Percentiles rank a stretch among this genome's conserved stretches.
These are phyloP conservation scores for Dendrobium officinale DNA, from an alignment of 106 monocot genomes.

Conservation along the genomic window DNA sequence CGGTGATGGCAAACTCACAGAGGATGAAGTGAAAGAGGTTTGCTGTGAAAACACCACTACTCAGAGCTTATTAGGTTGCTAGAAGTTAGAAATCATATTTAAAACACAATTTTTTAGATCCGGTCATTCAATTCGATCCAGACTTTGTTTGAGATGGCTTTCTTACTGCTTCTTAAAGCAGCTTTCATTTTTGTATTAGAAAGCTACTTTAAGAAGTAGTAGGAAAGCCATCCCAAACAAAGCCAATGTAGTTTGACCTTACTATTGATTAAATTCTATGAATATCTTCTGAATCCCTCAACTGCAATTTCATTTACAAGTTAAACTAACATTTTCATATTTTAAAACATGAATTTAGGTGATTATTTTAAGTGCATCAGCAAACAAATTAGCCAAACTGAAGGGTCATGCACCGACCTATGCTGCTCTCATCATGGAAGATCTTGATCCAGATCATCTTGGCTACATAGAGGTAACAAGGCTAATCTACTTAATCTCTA, in stretches of 20 bases:
- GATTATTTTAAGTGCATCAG: slow-evolving; percentile 83
- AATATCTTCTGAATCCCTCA: too few species aligned
- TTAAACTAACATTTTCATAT: neutral
- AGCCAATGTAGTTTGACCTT: too few species aligned
- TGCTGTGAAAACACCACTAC: neutral
- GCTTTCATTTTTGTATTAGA: too few species aligned
- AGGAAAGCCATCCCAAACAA: too few species aligned
- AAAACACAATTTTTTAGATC: neutral
- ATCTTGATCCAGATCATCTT: slow-evolving; percentile 79
- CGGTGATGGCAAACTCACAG: slow-evolving; percentile 81
- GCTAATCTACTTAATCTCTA: neutral
- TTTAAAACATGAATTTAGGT: slow-evolving; percentile 36
- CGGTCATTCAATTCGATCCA: too few species aligned
- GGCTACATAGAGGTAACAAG: slow-evolving; percentile 85
- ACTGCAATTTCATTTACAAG: too few species aligned
- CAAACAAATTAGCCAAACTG: slow-evolving; percentile 83
- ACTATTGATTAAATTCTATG: too few species aligned
- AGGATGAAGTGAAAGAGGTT: slow-evolving; percentile 98
- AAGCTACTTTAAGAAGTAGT: too few species aligned
- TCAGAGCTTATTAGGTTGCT: neutral
- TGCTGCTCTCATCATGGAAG: slow-evolving; percentile 91
- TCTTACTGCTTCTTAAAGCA: too few species aligned
- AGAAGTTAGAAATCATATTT: neutral
- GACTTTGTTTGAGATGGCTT: too few species aligned
- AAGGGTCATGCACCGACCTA: slow-evolving; percentile 72